Percentiles rank a stretch among this genome's conserved stretches.
Evolutionary conservation across 164 flowering plant genomes (phyloP).

Genomic region (Magnolia sinica): DNA sequence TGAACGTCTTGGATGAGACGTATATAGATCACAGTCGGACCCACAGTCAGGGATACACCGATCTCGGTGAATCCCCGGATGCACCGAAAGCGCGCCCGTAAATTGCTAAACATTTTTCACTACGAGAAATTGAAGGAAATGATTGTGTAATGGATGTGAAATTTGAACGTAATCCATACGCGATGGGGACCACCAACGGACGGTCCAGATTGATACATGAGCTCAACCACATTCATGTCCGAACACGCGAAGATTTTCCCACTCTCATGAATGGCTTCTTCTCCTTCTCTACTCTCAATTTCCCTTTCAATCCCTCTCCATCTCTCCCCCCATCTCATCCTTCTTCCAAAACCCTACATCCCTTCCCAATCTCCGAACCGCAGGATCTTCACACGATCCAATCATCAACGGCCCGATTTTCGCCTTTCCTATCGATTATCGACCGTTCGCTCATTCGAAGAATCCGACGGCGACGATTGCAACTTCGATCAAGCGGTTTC

Average conservation of each 20-base stretch:
- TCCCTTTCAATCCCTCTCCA: neutral
- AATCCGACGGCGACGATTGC: constrained; percentile 23
- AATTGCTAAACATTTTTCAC: too few relatives aligned
- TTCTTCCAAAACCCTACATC: neutral
- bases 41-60: too few relatives aligned
- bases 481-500: constrained; percentile 59
- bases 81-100: too few relatives aligned
- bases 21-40: too few relatives aligned
- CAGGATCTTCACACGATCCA: neutral
- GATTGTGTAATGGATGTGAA: too few relatives aligned
- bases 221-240: too few relatives aligned
- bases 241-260: neutral
- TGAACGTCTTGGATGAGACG: too few relatives aligned
- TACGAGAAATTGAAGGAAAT: too few relatives aligned
- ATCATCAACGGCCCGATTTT: neutral
- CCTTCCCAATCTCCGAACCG: neutral
- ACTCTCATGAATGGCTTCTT: neutral
- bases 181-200: too few relatives aligned
- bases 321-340: neutral
- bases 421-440: constrained; percentile 1
- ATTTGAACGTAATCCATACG: too few relatives aligned
- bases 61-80: too few relatives aligned
- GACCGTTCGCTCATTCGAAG: constrained; percentile 15
- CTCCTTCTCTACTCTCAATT: neutral
- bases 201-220: too few relatives aligned